These are phyloP conservation scores for Aspergillus terreus DNA, from an alignment of 2,329 filamentous ascomycete genomes.

Conservation along the genomic window DNA sequence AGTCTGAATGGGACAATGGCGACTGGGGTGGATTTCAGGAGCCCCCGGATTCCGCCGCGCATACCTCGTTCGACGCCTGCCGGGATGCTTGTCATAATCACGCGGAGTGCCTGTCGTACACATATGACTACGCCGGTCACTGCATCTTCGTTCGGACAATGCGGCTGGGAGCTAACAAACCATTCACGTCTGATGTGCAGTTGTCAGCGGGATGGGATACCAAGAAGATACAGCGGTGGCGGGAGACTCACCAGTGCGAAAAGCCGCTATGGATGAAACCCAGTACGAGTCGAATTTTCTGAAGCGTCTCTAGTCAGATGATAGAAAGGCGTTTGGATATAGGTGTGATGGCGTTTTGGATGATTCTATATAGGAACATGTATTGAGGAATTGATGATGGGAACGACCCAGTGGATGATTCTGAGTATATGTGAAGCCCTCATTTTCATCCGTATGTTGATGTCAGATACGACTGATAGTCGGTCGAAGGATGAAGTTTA, in stretches of 20 bases:
- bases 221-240: slow-evolving; percentile 21
- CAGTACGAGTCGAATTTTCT: slow-evolving; percentile 24
- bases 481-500: too few relatives aligned
- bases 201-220: slow-evolving; percentile 24
- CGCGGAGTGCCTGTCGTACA: slow-evolving; percentile 21
- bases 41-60: slow-evolving; percentile 21
- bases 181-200: slow-evolving; percentile 7
- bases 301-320: not conserved
- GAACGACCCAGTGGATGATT: too few relatives aligned
- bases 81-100: slow-evolving; percentile 18
- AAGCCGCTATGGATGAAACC: slow-evolving; percentile 25
- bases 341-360: too few relatives aligned
- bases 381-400: too few relatives aligned
- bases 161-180: slow-evolving; percentile 16
- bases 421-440: too few relatives aligned
- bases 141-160: slow-evolving; percentile 22
- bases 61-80: slow-evolving; percentile 28
- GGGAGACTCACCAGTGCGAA: slow-evolving; percentile 14
- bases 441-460: too few relatives aligned
- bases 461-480: too few relatives aligned
- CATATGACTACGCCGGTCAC: slow-evolving; percentile 17
- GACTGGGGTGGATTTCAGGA: slow-evolving; percentile 30
- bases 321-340: not conserved
- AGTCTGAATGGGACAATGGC: slow-evolving; percentile 32
- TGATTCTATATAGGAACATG: too few relatives aligned